phyloP scores from a whole-genome alignment of 2,329 filamentous ascomycete genomes.

The Colletotrichum cuscutae region DNA sequence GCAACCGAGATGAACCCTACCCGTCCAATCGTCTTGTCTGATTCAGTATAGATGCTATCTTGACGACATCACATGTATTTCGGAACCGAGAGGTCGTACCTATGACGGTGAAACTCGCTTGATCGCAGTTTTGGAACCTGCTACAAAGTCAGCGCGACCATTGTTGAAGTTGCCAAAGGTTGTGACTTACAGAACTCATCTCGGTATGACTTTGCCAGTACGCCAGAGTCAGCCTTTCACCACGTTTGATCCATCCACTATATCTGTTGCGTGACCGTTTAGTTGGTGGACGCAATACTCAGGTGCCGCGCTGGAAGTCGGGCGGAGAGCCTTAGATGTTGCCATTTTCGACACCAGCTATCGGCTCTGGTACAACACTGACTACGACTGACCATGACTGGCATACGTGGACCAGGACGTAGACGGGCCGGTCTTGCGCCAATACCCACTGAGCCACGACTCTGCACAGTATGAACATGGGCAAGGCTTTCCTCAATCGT shows the following conservation, averaged over 20 bases:
- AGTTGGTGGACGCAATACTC: neutral
- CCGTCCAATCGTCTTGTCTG: neutral
- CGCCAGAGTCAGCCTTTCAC: neutral
- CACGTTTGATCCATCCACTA: neutral
- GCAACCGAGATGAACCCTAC: neutral
- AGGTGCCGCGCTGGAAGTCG: neutral
- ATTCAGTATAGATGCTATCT: neutral
- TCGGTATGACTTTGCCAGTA: neutral
- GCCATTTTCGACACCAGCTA: neutral
- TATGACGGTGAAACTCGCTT: neutral
- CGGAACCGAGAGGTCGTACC: neutral
- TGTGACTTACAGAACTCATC: neutral
- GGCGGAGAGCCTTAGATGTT: neutral
- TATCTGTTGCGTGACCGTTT: too few relatives aligned
- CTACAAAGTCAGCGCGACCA: neutral
- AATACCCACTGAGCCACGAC: neutral
- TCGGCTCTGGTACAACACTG: neutral
- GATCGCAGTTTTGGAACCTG: neutral
- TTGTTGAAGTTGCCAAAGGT: neutral
- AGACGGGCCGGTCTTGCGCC: neutral
- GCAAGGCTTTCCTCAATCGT: neutral
- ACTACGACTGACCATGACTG: conserved; percentile 12
- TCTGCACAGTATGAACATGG: neutral
- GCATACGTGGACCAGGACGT: conserved; percentile 25
- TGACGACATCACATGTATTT: neutral